These are phyloP conservation scores for Pichia sp. DNA, from an alignment of 1,139 yeast species.

Conservation along the genomic window DNA sequence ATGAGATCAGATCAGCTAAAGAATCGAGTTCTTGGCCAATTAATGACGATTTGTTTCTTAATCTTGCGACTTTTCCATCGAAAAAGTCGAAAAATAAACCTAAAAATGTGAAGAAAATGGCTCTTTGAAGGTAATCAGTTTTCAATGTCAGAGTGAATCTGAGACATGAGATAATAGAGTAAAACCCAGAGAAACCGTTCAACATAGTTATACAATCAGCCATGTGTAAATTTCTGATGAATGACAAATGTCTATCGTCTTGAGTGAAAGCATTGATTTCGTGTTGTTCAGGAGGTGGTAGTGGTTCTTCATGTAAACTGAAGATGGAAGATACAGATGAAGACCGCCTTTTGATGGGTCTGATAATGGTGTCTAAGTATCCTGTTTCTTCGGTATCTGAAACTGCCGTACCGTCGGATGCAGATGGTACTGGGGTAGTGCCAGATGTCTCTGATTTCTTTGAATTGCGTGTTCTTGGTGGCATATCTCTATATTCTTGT, in stretches of 20 bases:
- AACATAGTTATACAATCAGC: slow-evolving; percentile 93
- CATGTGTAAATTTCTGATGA: slow-evolving; percentile 76
- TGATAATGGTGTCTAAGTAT: background rate
- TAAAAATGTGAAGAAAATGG: slow-evolving; percentile 77
- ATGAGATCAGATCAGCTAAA: slow-evolving; percentile 86
- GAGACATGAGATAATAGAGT: slow-evolving; percentile 78
- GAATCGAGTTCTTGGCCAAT: slow-evolving; percentile 98
- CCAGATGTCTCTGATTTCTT: slow-evolving; percentile 4
- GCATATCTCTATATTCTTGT: background rate
- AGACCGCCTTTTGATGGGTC: slow-evolving; percentile 18
- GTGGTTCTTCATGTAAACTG: slow-evolving; percentile 22
- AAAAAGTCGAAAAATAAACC: slow-evolving; percentile 94
- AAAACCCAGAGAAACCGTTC: slow-evolving; percentile 87
- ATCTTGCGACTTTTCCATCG: slow-evolving; percentile 94
- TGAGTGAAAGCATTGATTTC: slow-evolving; percentile 73
- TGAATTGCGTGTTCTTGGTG: background rate
- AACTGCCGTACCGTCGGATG: background rate
- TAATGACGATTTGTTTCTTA: slow-evolving; percentile 82
- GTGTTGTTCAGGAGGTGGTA: slow-evolving; percentile 43
- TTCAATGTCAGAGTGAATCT: slow-evolving; percentile 65
- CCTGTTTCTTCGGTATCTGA: slow-evolving; percentile 15
- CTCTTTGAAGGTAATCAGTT: slow-evolving; percentile 72
- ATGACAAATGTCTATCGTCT: slow-evolving; percentile 71
- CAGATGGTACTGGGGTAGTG: background rate
- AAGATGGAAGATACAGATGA: slow-evolving; percentile 26